Base-by-base conservation (phyloP, 192 early-diverging fungal genomes). In the Dispira simplex region DNA sequence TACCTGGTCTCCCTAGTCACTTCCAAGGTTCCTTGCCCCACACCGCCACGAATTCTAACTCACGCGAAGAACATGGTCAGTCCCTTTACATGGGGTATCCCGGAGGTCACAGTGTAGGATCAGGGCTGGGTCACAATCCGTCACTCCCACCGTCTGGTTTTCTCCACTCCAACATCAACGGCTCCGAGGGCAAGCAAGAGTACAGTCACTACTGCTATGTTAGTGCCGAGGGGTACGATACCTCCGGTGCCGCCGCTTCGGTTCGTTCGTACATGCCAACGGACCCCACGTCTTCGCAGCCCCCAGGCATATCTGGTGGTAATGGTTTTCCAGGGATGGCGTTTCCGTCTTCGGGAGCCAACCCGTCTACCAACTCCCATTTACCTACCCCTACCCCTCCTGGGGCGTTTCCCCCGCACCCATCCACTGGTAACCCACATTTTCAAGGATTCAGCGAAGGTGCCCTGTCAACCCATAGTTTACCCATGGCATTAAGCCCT, bases 151-250 rank as follows among this genome's bases (percentile, higher is more conserved):
- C 56, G 21, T 26, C 56, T 8, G 43, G 43, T 26, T 39, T 58
- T 12, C 9, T 26, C 51, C 20, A 26, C 51, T 53, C 51, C 51
- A 53, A 53, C 3, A 53, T 53, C 9, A 20, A 14, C 11, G 56
- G 56, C 1, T 16, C 25, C 32, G 21, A 26, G 56, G 32, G 32
- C 9, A 16, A 16, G 8, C 56, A 58, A 32, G 56, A 58, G 56
- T 58, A 58, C 26, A 58, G 56, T 28, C 25, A 58, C 43, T 58
- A 58, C 32, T 58, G 56, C 32, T 58, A 58, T 28, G 56, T 58
- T 11, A 58, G 43, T 27, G 21, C 56, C 26, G 56, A 58, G 18
- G n/a, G 27, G 21, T 58, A 58, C 56, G 56, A 58, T 58, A 26
- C 27, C 8, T 18, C 49, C 8, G 49, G n/a, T 23, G 49, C 49